Percentiles rank a stretch among this genome's conserved stretches.
These are phyloP conservation scores for Ophiorrhiza pumila DNA, from an alignment of 257 asterid species.

Conservation along the genomic window DNA sequence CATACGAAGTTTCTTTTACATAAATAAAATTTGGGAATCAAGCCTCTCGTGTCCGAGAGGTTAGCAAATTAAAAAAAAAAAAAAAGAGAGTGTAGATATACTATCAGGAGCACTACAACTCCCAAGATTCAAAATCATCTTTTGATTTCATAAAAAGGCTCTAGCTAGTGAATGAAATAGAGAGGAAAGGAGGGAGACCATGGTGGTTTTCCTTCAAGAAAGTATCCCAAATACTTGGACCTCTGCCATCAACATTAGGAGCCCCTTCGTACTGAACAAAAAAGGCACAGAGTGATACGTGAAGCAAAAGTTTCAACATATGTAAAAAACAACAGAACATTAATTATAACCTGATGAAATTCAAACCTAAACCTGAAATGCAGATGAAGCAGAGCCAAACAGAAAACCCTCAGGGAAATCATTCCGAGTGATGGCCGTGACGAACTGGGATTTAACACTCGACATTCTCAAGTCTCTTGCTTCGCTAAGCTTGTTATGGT, in stretches of 20 bases:
- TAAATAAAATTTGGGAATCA: too few relatives aligned
- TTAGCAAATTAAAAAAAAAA: too few relatives aligned
- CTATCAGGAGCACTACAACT: too few relatives aligned
- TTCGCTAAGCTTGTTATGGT: not conserved
- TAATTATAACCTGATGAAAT: too few relatives aligned
- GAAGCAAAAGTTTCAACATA: not conserved
- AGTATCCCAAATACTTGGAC: constrained; percentile 12
- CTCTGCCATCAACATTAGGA: not conserved
- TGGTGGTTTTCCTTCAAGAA: not conserved
- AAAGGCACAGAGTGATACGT: not conserved
- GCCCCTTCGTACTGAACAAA: constrained; percentile 6
- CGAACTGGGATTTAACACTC: not conserved
- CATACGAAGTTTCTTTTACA: too few relatives aligned
- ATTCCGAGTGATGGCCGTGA: not conserved
- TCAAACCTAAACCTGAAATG: not conserved
- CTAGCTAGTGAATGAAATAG: not conserved
- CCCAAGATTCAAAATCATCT: too few relatives aligned
- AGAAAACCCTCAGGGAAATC: not conserved
- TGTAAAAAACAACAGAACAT: not conserved
- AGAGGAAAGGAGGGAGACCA: not conserved
- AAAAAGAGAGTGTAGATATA: too few relatives aligned
- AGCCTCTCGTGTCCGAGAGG: too few relatives aligned
- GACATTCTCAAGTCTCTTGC: not conserved
- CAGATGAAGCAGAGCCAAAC: constrained; percentile 8
- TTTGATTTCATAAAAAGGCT: not conserved